These are phyloP conservation scores for Rubia yunnanensis DNA, from an alignment of 257 asterid species.

Conservation along the genomic window DNA sequence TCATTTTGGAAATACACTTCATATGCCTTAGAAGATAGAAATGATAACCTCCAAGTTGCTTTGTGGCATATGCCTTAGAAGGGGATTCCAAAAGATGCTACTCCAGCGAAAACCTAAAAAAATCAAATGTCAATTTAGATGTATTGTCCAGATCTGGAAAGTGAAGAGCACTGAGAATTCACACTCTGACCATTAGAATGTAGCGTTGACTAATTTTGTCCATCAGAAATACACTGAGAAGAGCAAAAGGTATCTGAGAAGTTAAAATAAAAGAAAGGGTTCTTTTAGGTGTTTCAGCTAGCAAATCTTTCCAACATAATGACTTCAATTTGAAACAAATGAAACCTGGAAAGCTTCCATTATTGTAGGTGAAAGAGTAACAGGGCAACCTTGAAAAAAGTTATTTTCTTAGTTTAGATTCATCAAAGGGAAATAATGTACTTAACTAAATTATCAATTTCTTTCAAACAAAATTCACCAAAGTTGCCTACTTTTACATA, in stretches of 20 bases:
- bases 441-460: neutral
- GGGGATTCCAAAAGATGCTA: conserved; percentile 29
- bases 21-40: too few relatives aligned
- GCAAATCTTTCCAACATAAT: neutral
- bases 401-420: neutral
- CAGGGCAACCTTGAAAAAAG: conserved; percentile 17
- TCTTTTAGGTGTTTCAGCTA: neutral
- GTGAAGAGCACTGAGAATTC: neutral
- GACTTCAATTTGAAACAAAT: neutral
- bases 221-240: conserved; percentile 20
- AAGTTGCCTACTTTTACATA: neutral
- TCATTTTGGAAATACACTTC: conserved; percentile 53
- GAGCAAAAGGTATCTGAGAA: conserved; percentile 27
- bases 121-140: neutral
- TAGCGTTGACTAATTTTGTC: conserved; percentile 28
- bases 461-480: neutral
- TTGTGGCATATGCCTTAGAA: too few relatives aligned
- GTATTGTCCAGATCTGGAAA: neutral
- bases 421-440: neutral
- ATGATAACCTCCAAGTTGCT: too few relatives aligned
- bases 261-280: neutral
- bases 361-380: conserved; percentile 15
- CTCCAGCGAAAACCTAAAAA: conserved; percentile 21
- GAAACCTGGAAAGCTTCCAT: conserved; percentile 28
- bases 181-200: conserved; percentile 21